Base-by-base conservation (phyloP, 1,284 basidiomycete genomes). In the Ustilago loliicola region DNA sequence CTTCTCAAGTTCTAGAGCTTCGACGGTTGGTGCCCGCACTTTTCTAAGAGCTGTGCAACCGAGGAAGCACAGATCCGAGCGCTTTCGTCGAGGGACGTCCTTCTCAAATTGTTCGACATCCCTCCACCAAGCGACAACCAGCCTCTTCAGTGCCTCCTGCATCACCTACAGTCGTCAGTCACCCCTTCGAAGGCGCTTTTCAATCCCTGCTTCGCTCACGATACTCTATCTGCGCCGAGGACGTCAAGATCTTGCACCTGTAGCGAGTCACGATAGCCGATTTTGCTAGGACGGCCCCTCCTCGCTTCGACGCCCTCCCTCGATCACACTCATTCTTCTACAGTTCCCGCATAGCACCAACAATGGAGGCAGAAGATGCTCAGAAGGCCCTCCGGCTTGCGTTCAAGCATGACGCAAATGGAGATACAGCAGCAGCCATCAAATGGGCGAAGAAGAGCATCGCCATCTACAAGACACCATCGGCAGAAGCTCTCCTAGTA, bases 391-490 rank as follows among this genome's bases (percentile, higher is more conserved):
- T 85, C 25, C 54, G 72, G 38, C 80, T 86, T 27, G 83, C 85
- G 4, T 79, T 79, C 53, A 86, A 86, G 66, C 79, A 86, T 61
- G 78, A 82, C 32, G 58, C 56, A 38, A 68, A 72, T 36, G 84
- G 83, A 7, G 81, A 86, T 58, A 80, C 75, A n/a, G 77, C 75
- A 15, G 68, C 72, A 4, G 95, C 96, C 1, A 91, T 93, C 82
- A 94, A 94, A 86, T 96, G 98, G 89, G 92, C 92, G 75, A 91
- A 92, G 87, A 99, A 99, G 88, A 94, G 93, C 17, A 90, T 95
- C 66, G 89, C 92, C 27, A 90, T 98, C 64, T 94, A 93, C 87
- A 89, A 92, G 61, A 96, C 95, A 1, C 89, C 92, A 6, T 92
- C 95, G 85, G 96, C 93, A 7, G 85, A 89, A 57, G 90, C 90